Conservation (phyloP, 371 early-diverging fungal genomes). For the Rhizopus arrhizus region DNA sequence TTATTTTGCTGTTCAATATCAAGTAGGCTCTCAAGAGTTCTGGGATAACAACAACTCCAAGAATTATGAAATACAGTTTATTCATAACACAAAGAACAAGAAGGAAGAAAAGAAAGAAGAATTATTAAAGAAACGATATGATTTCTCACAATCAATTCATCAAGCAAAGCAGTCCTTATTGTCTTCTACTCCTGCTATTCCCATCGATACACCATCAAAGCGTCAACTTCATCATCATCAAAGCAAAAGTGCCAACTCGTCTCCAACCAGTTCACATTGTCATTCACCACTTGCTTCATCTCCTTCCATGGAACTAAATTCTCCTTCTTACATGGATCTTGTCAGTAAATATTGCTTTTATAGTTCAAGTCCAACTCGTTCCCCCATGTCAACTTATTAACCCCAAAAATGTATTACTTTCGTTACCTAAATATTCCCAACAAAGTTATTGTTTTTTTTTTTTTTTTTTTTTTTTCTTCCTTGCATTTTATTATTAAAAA, state of each 20-base stretch:
- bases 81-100: background rate
- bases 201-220: conserved; percentile 12
- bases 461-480: no score
- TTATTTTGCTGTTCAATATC: conserved; percentile 38
- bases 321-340: conserved; percentile 43
- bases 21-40: conserved; percentile 29
- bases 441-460: no score
- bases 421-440: no score
- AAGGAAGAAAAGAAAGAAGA: conserved; percentile 8
- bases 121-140: conserved; percentile 18
- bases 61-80: conserved; percentile 26
- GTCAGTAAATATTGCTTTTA: conserved; percentile 60
- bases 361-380: conserved; percentile 38
- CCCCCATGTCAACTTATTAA: conserved; percentile 36
- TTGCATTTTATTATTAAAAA: no score
- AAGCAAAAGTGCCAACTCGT: background rate
- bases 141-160: conserved; percentile 25
- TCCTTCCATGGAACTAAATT: conserved; percentile 29
- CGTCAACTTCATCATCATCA: conserved; percentile 5
- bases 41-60: conserved; percentile 32
- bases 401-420: background rate
- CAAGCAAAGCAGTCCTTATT: conserved; percentile 9
- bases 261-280: conserved; percentile 18
- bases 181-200: conserved; percentile 10
- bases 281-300: conserved; percentile 27